Base-by-base conservation (phyloP, 2,329 filamentous ascomycete genomes). In the Aureobasidium leucospermi region DNA sequence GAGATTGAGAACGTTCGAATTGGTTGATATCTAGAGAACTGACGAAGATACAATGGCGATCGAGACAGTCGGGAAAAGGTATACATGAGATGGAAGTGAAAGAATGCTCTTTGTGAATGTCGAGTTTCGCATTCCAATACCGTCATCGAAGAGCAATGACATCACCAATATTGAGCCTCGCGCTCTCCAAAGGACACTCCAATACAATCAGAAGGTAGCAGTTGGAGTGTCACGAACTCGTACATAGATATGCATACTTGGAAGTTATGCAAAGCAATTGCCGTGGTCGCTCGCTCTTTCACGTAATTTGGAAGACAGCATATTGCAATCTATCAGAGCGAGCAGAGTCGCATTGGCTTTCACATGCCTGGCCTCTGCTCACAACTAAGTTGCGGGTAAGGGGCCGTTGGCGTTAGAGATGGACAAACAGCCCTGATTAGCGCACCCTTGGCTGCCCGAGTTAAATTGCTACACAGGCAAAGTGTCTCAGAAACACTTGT, bases 401-500 rank as follows among this genome's bases (percentile, higher is more conserved):
- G 53, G 42, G 32, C 41, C 53, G 53, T 57, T 57, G 55, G 43
- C 34, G 55, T 58, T 48, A 32, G 42, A 48, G 55, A 48, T 38
- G 41, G 23, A 31, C n/a, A 36, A 53, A 46, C 52, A 29, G 43
- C 43, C 8, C 16, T 36, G 43, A 45, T 56, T 56, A 56, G 52
- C 52, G 41, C 38, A 38, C 52, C 52, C 52, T 56, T 45, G 52
- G 41, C 8, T 31, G 42, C 42, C 19, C 28, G 41, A 57, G 53
- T 58, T 48, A 36, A 48, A 58, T 58, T 58, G 16, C 29, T 56
- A 45, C 29, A 38, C 5, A 43, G 7, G 13, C 23, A 45, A 56
- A 56, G 41, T 56, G 52, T 46, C 41, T 56, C 41, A 46, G 52
- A 56, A 55, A 32, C 29, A 32, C 38, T 42, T 41, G 51, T 55